Evolutionary conservation across 1,139 yeast genomes (phyloP), one percentile per base, ranked within the genome.

Genomic region (Blastobotrys serpentis): DNA sequence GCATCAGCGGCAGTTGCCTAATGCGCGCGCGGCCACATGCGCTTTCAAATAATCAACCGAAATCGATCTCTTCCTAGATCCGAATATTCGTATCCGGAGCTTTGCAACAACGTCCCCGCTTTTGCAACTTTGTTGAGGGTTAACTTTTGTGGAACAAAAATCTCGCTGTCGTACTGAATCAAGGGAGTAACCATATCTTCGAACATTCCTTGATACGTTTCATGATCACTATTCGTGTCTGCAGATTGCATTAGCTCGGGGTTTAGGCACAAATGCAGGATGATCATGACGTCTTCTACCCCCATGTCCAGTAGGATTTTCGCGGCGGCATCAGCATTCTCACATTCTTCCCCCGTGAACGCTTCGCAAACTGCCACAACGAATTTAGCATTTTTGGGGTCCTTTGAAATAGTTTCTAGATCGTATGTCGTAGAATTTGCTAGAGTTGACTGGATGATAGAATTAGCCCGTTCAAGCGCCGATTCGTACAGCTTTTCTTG

Each of bases 241-340:
- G 41, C n/a, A n/a, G n/a, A 13, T 17, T 32, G 4, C 25, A 29
- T n/a, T 10, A 13, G 11, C 10, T 14, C 16, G 16, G 30, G 30
- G 40, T 40, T 36, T n/a, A 37, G 36, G 36, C 45, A 38, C 19
- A 56, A 42, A 25, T 52, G 48, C 23, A 54, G 25, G 38, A 55
- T 29, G 2, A 56, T n/a, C 3, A 53, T 23, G 34, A 49, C 48
- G 41, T 56, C 60, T 44, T 57, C 61, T 16, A 47, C 38, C 8
- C 55, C 56, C 18, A 42, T 47, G 2, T 50, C 53, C 13, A 57
- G 38, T 7, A 57, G 42, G 17, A 52, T 56, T 5, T 47, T 47
- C 8, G 42, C 25, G 18, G 44, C 33, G 3, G 37, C 46, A 6
- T 37, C 26, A 29, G 47, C 2, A 41, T 29, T 17, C 21, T 37